Evolutionary conservation across 208 protist species (phyloP).

Genomic region (Trypanosomatidae sp.): DNA sequence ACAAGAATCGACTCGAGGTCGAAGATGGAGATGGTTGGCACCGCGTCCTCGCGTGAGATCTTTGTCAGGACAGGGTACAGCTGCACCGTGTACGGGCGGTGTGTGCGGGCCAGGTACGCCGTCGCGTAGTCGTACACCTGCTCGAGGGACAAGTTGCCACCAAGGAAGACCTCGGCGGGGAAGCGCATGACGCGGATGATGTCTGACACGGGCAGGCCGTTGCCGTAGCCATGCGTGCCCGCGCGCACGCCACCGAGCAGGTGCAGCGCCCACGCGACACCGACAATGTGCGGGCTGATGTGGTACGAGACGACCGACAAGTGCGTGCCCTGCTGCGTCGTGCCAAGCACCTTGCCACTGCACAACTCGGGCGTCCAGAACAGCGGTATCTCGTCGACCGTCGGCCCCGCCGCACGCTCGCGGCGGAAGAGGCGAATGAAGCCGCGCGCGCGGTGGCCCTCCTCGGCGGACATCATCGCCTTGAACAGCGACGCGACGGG

Average conservation of each 20-base stretch:
- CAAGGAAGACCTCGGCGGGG: slow-evolving; percentile 60
- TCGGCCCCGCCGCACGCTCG: slow-evolving; percentile 32
- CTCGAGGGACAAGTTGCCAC: slow-evolving; percentile 54
- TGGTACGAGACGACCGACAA: slow-evolving; percentile 44
- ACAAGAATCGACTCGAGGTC: slow-evolving; percentile 77
- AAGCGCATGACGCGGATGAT: slow-evolving; percentile 70
- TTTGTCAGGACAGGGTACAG: slow-evolving; percentile 79
- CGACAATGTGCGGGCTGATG: slow-evolving; percentile 78
- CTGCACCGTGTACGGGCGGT: slow-evolving; percentile 24
- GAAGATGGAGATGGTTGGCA: slow-evolving; percentile 82
- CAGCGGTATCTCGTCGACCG: slow-evolving; percentile 39
- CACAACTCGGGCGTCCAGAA: slow-evolving; percentile 78
- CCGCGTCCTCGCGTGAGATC: slow-evolving; percentile 74
- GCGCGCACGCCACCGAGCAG: slow-evolving; percentile 52
- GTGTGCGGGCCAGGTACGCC: slow-evolving; percentile 36
- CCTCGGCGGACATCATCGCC: slow-evolving; percentile 58
- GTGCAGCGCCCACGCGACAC: slow-evolving; percentile 82
- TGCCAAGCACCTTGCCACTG: slow-evolving; percentile 76
- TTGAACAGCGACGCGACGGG: slow-evolving; percentile 68
- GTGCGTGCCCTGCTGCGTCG: slow-evolving; percentile 55
- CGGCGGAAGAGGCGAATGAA: slow-evolving; percentile 68
- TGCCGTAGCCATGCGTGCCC: slow-evolving; percentile 61
- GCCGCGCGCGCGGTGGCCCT: slow-evolving; percentile 54
- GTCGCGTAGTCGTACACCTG: slow-evolving; percentile 74
- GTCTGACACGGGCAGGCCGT: slow-evolving; percentile 67